Evolutionary conservation across 2,329 filamentous ascomycete species (phyloP).

Genomic region (Aspergillus oerlinghausenensis): DNA sequence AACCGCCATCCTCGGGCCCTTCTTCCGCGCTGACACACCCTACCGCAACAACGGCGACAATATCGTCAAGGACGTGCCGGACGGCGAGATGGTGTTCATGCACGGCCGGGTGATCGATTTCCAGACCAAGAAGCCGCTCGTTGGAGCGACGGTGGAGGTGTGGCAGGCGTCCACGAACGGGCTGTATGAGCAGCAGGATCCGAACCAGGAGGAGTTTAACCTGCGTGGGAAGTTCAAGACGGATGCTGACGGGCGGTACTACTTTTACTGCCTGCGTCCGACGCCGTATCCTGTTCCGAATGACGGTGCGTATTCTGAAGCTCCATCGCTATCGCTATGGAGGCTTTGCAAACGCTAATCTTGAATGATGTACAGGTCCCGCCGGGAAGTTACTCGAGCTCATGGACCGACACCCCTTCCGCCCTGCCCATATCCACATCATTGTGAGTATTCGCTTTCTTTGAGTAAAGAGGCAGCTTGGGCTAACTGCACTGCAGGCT

Average conservation of each 20-base stretch:
- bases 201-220: slow-evolving; percentile 66
- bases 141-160: slow-evolving; percentile 64
- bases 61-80: slow-evolving; percentile 51
- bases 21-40: slow-evolving; percentile 73
- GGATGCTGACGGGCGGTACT: slow-evolving; percentile 60
- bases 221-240: slow-evolving; percentile 69
- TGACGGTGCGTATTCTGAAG: slow-evolving; percentile 37
- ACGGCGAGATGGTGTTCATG: slow-evolving; percentile 58
- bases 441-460: slow-evolving; percentile 40
- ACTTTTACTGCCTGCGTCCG: slow-evolving; percentile 57
- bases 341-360: slow-evolving; percentile 1
- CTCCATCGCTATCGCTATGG: neutral
- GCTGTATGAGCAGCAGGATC: slow-evolving; percentile 69
- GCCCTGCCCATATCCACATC: slow-evolving; percentile 62
- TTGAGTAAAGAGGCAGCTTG: neutral
- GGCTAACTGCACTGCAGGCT: slow-evolving; percentile 34
- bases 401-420: slow-evolving; percentile 57
- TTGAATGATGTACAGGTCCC: slow-evolving; percentile 39
- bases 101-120: slow-evolving; percentile 59
- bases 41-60: slow-evolving; percentile 63
- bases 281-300: slow-evolving; percentile 54
- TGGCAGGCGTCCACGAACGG: slow-evolving; percentile 77
- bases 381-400: slow-evolving; percentile 55
- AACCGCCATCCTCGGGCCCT: slow-evolving; percentile 77
- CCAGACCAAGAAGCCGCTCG: slow-evolving; percentile 59